Conservation (phyloP, 177 flowering plant species). For the Tripterygium wilfordii region DNA sequence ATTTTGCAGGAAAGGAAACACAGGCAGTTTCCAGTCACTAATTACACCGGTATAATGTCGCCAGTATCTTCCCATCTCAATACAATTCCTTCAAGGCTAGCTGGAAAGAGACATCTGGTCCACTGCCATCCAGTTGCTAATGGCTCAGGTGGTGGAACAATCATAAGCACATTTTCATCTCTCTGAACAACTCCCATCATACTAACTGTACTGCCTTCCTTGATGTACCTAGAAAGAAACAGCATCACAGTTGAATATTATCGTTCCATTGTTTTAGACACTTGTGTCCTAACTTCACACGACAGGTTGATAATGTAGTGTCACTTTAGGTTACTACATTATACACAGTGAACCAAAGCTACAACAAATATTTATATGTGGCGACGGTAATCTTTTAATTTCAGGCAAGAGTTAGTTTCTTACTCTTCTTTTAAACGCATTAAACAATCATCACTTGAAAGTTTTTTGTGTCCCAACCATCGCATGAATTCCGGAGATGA, state of each 20-base stretch:
- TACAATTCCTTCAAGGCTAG: slow-evolving; percentile 81
- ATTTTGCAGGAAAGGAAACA: no score
- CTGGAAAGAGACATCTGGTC: slow-evolving; percentile 69
- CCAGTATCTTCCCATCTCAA: slow-evolving; percentile 78
- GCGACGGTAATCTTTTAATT: no score
- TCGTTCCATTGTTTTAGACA: no score
- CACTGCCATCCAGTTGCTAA: slow-evolving; percentile 87
- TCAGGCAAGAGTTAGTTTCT: not conserved
- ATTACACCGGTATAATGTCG: slow-evolving; percentile 78
- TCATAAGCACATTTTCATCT: slow-evolving; percentile 86
- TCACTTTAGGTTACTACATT: not conserved
- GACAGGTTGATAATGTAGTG: no score
- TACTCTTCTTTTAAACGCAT: slow-evolving; percentile 93
- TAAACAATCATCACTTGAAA: slow-evolving; percentile 77
- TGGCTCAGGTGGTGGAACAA: slow-evolving; percentile 84
- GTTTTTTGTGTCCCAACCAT: slow-evolving; percentile 76
- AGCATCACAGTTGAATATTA: no score
- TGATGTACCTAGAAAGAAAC: slow-evolving; percentile 57
- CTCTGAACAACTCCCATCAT: slow-evolving; percentile 93
- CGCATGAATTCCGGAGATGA: slow-evolving; percentile 64
- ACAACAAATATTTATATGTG: no score
- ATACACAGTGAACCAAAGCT: no score
- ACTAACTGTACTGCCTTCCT: slow-evolving; percentile 92
- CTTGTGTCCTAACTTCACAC: no score
- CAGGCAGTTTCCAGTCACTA: not conserved